Evolutionary conservation across 1,139 yeast genomes (phyloP), one percentile per base, ranked within the genome.

Genomic region (Candida tropicalis): DNA sequence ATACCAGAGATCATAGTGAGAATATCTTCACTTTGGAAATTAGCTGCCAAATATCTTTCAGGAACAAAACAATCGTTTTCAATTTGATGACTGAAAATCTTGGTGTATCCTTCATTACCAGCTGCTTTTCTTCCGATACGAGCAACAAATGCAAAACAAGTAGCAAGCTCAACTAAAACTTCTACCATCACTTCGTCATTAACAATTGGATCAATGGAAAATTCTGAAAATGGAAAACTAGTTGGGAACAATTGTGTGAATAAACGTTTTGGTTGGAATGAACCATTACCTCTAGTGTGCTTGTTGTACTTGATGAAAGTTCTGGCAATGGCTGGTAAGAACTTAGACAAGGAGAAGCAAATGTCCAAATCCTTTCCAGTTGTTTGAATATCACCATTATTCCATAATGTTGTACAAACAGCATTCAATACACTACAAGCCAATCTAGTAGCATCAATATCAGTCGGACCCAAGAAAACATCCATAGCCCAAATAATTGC

Each of bases 161-260:
- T 73, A 15, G 85, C 73, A 42, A 87, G 59, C 59, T 89, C 97
- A 41, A 86, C 70, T 47, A 89, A 66, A 2, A 87, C 70, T 59
- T 89, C 97, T 34, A 84, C 89, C 50, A 86, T 70, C 2, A 75
- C 71, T 51, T 83, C 87, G 51, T 84, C 88, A 50, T 81, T 80
- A 18, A 87, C 87, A 40, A 83, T 73, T 0, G 95, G 84, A 58
- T 88, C 96, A 54, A 87, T 77, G 1, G 93, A 82, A 35, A 75
- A 59, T 35, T 82, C 83, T 42, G 66, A 67, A 57, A 85, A 84
- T 15, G 96, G 96, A 56, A 77, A 79, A 12, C 67, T 65, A 15
- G 74, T 73, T 4, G 95, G 96, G 68, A 88, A 89, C 28, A 89
- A 63, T 29, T 70, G 70, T 0, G 88, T 81, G 55, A 81, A 85